Percentiles rank a stretch among this genome's conserved stretches.
Evolutionary conservation across 306 rosid species (phyloP).

Genomic region (Lathyrus oleraceus): DNA sequence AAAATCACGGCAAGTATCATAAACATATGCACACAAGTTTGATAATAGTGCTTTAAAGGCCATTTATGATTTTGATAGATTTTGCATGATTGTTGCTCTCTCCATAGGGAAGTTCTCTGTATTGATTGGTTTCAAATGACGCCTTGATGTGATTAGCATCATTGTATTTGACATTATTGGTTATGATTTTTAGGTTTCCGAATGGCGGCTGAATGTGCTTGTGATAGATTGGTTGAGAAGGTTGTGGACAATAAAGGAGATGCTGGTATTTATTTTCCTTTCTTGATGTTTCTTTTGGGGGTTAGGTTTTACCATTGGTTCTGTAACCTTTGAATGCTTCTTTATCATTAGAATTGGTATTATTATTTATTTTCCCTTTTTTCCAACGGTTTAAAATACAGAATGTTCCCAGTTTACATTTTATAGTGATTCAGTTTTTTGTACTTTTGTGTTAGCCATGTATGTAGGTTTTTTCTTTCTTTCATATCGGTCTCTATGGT

Average conservation of each 20-base stretch:
- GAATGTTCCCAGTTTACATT: too few relatives aligned
- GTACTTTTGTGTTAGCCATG: too few relatives aligned
- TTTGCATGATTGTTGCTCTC: background rate
- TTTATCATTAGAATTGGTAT: background rate
- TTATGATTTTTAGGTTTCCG: constrained; percentile 68
- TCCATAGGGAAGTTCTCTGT: background rate
- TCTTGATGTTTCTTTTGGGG: background rate
- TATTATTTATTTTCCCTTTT: too few relatives aligned
- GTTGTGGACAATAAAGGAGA: constrained; percentile 86
- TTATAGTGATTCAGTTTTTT: too few relatives aligned
- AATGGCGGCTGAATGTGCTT: constrained; percentile 95
- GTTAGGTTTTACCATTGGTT: background rate
- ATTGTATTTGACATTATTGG: constrained; percentile 12
- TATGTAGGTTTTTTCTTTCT: too few relatives aligned
- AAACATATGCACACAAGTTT: constrained; percentile 4
- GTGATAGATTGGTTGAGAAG: constrained; percentile 68
- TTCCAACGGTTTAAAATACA: too few relatives aligned
- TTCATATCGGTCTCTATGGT: too few relatives aligned
- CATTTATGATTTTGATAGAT: constrained; percentile 5
- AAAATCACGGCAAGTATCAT: background rate
- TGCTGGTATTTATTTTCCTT: constrained; percentile 49
- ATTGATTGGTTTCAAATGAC: background rate
- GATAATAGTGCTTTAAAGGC: background rate
- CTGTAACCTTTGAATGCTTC: background rate
- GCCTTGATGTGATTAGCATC: constrained; percentile 2